Conservation (phyloP, 2,329 filamentous ascomycete species). For the Cercospora janseana region DNA sequence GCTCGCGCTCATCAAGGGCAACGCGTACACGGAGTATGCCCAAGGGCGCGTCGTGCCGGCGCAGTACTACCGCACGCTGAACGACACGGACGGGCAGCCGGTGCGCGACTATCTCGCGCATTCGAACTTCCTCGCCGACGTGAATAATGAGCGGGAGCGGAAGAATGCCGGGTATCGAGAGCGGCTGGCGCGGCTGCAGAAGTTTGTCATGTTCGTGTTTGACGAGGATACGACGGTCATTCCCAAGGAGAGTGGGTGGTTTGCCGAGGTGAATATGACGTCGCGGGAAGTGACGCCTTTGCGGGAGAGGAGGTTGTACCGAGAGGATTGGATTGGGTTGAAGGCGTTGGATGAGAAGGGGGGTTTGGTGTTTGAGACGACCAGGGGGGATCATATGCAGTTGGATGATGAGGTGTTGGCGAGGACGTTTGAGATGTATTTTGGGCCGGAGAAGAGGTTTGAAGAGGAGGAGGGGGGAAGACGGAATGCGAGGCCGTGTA, state of each 20-base stretch:
- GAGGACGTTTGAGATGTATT: constrained; percentile 65
- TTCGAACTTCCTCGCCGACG: constrained; percentile 88
- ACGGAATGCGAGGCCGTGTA: constrained; percentile 1
- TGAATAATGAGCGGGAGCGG: constrained; percentile 81
- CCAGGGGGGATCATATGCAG: constrained; percentile 80
- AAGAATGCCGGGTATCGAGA: constrained; percentile 75
- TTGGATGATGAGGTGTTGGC: constrained; percentile 65
- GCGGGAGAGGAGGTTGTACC: constrained; percentile 69
- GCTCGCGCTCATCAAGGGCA: constrained; percentile 72
- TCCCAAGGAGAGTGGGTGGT: constrained; percentile 89
- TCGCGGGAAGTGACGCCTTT: constrained; percentile 62
- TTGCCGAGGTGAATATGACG: constrained; percentile 76
- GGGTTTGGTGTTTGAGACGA: constrained; percentile 70
- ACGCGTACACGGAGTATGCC: constrained; percentile 76
- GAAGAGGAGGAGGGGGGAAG: neutral
- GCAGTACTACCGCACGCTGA: constrained; percentile 82
- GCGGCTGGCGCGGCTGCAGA: constrained; percentile 67
- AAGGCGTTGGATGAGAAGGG: constrained; percentile 74
- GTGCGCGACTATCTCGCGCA: constrained; percentile 67
- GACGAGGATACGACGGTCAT: constrained; percentile 80
- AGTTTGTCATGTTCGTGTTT: constrained; percentile 88
- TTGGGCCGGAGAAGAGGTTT: constrained; percentile 48
- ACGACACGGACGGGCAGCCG: constrained; percentile 55
- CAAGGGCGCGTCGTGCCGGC: constrained; percentile 83
- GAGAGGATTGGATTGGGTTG: constrained; percentile 91